These are phyloP conservation scores for Pythium sukuiense DNA, from an alignment of 352 stramenopile species.

Conservation along the genomic window DNA sequence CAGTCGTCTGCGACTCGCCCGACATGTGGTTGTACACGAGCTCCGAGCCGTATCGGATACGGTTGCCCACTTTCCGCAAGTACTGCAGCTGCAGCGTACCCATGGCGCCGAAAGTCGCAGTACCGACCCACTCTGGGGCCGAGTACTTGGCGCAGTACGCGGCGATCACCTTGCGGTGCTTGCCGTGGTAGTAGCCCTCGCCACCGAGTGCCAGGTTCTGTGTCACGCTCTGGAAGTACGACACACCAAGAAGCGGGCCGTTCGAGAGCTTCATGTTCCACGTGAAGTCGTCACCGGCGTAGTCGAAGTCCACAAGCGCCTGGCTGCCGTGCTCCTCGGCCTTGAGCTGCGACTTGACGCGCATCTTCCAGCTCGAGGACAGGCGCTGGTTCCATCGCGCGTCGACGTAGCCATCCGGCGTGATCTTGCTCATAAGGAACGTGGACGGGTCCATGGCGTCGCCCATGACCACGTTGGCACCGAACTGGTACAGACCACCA, in stretches of 20 bases:
- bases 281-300: slow-evolving; percentile 79
- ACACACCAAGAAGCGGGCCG: slow-evolving; percentile 79
- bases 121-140: slow-evolving; percentile 64
- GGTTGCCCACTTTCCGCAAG: slow-evolving; percentile 80
- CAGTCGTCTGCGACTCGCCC: slow-evolving; percentile 78
- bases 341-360: slow-evolving; percentile 84
- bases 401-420: slow-evolving; percentile 80
- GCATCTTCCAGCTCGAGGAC: slow-evolving; percentile 78
- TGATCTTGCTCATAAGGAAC: slow-evolving; percentile 87
- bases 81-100: slow-evolving; percentile 86
- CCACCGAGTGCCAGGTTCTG: slow-evolving; percentile 74
- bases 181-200: slow-evolving; percentile 88
- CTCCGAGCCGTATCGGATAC: slow-evolving; percentile 82
- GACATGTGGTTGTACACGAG: slow-evolving; percentile 86
- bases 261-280: slow-evolving; percentile 91
- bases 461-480: slow-evolving; percentile 76
- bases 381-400: slow-evolving; percentile 84
- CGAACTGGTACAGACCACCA: slow-evolving; percentile 84
- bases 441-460: slow-evolving; percentile 79
- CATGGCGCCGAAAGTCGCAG: slow-evolving; percentile 76
- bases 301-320: slow-evolving; percentile 83
- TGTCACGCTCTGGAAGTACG: slow-evolving; percentile 88
- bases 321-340: slow-evolving; percentile 77
- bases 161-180: slow-evolving; percentile 84
- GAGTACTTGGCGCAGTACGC: slow-evolving; percentile 86